Evolutionary conservation across 1,284 basidiomycete genomes (phyloP), one percentile per base, ranked within the genome.

Genomic region (Quambalaria eucalypti): DNA sequence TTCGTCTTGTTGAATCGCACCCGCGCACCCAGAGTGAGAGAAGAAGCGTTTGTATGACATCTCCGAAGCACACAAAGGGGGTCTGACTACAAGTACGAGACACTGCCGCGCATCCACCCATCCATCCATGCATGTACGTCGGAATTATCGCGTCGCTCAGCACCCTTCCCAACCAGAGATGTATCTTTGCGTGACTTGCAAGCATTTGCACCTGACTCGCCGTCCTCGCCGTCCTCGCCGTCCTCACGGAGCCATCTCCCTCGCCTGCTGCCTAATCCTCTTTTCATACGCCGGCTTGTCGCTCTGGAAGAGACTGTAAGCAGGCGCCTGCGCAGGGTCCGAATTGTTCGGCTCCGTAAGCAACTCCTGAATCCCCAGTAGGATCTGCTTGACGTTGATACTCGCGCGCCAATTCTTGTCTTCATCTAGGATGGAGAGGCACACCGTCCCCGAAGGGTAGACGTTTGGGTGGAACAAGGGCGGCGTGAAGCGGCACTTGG

Each of bases 401-500:
- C 91, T 88, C 9, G 95, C 91, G 77, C 97, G 97, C 95, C 95
- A 99, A 4, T 86, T 87, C 78, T 98, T 98, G 78, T 99, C 95
- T 76, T 99, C 95, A 75, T 98, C 93, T 38, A 99, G 79, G 74
- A 99, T 99, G 14, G 91, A 96, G 23, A 98, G 81, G 76, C 95
- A 99, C 50, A 98, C 92, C 21, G 95, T 99, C 26, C 95, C 95
- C 16, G 91, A 96, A 0, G 95, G 95, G 77, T 96, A 99, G 52
- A 98, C 91, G 76, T 99, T 99, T 28, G 93, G 93, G 77, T 98
- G 93, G 80, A 96, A 98, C 50, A 97, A 80, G 28, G 93, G 88
- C 1, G 95, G 93, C 1, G 85, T 82, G 78, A 98, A 98, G 83
- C 97, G 97, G 81, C 90, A 95, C 79, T 95, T 95, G 2, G 91